These are phyloP conservation scores for Gossypium rotundifolium DNA, from an alignment of 345 rosid species.

Conservation along the genomic window DNA sequence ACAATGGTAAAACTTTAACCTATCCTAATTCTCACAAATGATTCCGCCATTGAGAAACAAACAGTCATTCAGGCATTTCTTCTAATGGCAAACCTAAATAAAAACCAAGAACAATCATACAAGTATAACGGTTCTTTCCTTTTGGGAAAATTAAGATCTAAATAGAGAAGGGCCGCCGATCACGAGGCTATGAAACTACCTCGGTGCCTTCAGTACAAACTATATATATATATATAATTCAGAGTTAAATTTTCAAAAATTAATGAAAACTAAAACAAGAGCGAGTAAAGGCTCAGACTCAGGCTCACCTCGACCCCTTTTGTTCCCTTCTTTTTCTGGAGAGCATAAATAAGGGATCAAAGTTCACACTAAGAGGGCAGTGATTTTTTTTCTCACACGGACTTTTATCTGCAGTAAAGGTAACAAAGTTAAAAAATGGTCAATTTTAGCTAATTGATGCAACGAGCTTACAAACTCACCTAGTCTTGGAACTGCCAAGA, in stretches of 20 bases:
- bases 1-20: constrained; percentile 2
- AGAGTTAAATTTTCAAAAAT: constrained; percentile 2
- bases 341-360: constrained; percentile 6
- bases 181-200: not conserved
- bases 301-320: constrained; percentile 11
- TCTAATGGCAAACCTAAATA: constrained; percentile 12
- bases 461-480: constrained; percentile 29
- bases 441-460: not conserved
- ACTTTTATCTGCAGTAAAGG: constrained; percentile 4
- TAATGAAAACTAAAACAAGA: not conserved
- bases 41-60: constrained; percentile 10
- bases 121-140: not conserved
- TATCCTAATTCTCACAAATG: constrained; percentile 11
- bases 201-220: constrained; percentile 10
- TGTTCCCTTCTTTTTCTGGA: not conserved
- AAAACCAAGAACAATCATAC: constrained; percentile 12
- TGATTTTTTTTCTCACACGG: not conserved
- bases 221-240: not conserved
- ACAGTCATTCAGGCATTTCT: constrained; percentile 6
- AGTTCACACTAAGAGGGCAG: not conserved
- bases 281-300: not conserved
- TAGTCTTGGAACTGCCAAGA: constrained; percentile 80
- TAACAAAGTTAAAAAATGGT: not conserved
- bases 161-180: not conserved
- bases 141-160: not conserved